Evolutionary conservation across 352 stramenopile genomes (phyloP).

Genomic region (Poterioochromonas sp.): DNA sequence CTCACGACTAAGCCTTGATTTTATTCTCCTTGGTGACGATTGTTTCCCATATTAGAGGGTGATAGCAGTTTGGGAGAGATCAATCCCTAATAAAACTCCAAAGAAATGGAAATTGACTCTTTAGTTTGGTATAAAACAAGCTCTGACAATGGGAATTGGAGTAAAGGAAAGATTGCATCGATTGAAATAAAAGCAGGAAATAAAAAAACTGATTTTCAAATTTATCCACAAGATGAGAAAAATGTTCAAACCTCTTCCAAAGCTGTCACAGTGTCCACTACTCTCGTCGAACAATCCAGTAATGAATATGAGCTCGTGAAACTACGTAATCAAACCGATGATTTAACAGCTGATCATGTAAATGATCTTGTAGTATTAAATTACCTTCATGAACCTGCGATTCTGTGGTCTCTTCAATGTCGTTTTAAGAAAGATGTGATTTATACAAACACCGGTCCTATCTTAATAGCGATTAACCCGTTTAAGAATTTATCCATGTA

Average conservation of each 20-base stretch:
- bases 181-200: neutral
- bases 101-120: neutral
- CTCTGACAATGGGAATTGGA: neutral
- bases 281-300: neutral
- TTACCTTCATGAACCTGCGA: slow-evolving; percentile 51
- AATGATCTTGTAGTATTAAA: slow-evolving; percentile 53
- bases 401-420: slow-evolving; percentile 64
- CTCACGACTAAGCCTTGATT: no score
- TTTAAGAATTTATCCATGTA: slow-evolving; percentile 53
- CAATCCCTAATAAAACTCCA: no score
- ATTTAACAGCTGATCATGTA: slow-evolving; percentile 16
- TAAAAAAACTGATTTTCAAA: neutral
- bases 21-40: no score
- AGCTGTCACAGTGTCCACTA: neutral
- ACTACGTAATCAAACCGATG: slow-evolving; percentile 15
- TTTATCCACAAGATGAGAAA: neutral
- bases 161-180: neutral
- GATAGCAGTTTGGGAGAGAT: no score
- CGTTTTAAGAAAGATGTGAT: slow-evolving; percentile 83
- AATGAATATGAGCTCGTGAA: slow-evolving; percentile 13
- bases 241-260: neutral
- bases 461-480: slow-evolving; percentile 56
- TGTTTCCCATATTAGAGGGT: no score
- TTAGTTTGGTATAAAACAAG: neutral
- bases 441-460: slow-evolving; percentile 67